These are phyloP conservation scores for Neofusicoccum sp. DNA, from an alignment of 2,329 filamentous ascomycete species.

Conservation along the genomic window DNA sequence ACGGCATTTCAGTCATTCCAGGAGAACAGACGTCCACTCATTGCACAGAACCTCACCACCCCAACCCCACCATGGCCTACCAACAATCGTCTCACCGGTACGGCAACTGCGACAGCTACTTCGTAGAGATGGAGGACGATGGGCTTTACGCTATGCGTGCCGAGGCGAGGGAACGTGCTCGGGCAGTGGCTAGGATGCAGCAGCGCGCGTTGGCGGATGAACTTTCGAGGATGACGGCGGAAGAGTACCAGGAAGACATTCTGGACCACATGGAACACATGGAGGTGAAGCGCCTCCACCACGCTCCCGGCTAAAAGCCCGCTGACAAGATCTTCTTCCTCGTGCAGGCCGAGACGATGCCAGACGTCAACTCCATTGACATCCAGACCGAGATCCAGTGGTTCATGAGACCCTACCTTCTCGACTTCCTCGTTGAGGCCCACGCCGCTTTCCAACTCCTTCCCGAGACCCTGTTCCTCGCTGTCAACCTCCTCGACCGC, in stretches of 20 bases:
- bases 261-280: constrained; percentile 92
- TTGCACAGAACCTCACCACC: constrained; percentile 34
- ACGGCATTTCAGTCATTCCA: constrained; percentile 25
- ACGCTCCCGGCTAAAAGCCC: constrained; percentile 17
- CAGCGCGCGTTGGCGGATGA: constrained; percentile 89
- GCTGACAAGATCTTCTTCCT: constrained; percentile 26
- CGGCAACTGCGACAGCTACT: constrained; percentile 67
- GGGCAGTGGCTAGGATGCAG: constrained; percentile 74
- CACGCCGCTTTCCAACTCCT: constrained; percentile 92
- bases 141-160: constrained; percentile 56
- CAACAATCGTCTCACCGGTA: constrained; percentile 52
- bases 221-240: constrained; percentile 77
- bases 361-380: constrained; percentile 96
- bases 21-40: constrained; percentile 50
- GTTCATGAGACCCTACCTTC: constrained; percentile 98
- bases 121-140: constrained; percentile 62
- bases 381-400: constrained; percentile 99
- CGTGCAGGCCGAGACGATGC: constrained; percentile 73
- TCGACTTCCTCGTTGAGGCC: constrained; percentile 97
- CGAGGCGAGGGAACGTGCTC: constrained; percentile 71
- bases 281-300: constrained; percentile 61
- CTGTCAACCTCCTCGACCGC: constrained; percentile 92
- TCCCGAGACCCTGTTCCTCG: constrained; percentile 92
- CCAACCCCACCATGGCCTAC: constrained; percentile 53
- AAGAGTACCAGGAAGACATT: constrained; percentile 93